Conservation (phyloP, 176 grass and related monocot species). For the Aegilops umbellulata region DNA sequence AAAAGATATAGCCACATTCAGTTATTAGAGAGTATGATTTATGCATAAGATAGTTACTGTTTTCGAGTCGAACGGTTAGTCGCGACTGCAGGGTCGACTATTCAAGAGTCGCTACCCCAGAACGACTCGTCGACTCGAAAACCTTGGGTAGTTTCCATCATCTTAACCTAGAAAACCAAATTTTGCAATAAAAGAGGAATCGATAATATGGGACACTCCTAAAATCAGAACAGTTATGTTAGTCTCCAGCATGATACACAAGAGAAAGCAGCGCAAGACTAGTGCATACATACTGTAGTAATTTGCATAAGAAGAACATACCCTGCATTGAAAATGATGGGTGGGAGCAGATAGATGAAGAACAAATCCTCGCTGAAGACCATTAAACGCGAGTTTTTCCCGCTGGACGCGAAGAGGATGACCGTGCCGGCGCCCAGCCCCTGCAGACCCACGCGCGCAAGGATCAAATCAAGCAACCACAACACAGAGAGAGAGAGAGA, state of each 20-base stretch:
- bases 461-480: not conserved
- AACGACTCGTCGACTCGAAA: too few relatives aligned
- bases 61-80: too few relatives aligned
- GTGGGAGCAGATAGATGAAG: slow-evolving; percentile 84
- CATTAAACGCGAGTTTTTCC: slow-evolving; percentile 58
- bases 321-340: slow-evolving; percentile 88
- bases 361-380: slow-evolving; percentile 82
- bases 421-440: slow-evolving; percentile 62
- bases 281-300: not conserved
- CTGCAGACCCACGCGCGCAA: slow-evolving; percentile 22
- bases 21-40: not conserved
- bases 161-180: not conserved
- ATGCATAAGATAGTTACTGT: not conserved
- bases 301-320: slow-evolving; percentile 16
- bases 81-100: too few relatives aligned
- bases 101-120: too few relatives aligned
- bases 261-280: not conserved
- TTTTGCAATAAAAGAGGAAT: too few relatives aligned
- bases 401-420: slow-evolving; percentile 54
- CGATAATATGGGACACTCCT: not conserved
- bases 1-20: not conserved
- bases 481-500: not conserved
- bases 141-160: not conserved
- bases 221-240: not conserved
- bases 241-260: not conserved